phyloP scores from a whole-genome alignment of 345 rosid genomes.

The Sisymbrium altissimum region DNA sequence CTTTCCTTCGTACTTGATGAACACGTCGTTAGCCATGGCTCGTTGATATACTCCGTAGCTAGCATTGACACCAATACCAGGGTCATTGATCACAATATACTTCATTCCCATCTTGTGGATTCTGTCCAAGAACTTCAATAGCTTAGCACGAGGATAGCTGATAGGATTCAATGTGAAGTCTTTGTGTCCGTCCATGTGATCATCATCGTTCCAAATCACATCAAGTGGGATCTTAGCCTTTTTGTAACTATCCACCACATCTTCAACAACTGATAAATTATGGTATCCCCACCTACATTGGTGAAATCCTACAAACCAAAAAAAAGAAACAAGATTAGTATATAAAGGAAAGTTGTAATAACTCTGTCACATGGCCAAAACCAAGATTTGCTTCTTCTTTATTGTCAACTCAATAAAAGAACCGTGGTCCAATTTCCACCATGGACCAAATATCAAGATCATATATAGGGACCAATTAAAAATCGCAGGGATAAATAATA shows the following conservation, averaged over 20 bases:
- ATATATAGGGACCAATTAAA: conserved; percentile 16
- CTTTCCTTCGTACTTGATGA: conserved; percentile 83
- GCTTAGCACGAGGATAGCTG: conserved; percentile 72
- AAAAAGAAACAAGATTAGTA: background rate
- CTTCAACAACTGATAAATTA: conserved; percentile 90
- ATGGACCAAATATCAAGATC: conserved; percentile 3
- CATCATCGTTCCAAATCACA: conserved; percentile 96
- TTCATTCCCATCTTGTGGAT: conserved; percentile 89
- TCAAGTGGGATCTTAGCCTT: conserved; percentile 88
- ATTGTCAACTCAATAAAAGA: background rate
- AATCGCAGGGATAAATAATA: background rate
- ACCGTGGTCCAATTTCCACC: conserved; percentile 16
- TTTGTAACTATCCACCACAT: conserved; percentile 81
- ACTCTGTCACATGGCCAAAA: too few relatives aligned
- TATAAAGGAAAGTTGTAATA: background rate
- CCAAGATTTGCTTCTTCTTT: too few relatives aligned
- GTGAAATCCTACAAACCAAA: conserved; percentile 69
- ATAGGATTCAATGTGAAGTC: conserved; percentile 80
- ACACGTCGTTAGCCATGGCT: conserved; percentile 77
- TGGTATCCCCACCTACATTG: conserved; percentile 99
- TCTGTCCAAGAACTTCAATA: conserved; percentile 73
- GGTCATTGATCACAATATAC: conserved; percentile 77
- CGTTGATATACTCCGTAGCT: conserved; percentile 76
- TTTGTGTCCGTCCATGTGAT: conserved; percentile 94
- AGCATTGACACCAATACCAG: conserved; percentile 75